phyloP scores from a whole-genome alignment of 1,284 basidiomycete species.

The Fereydounia khargensis region DNA sequence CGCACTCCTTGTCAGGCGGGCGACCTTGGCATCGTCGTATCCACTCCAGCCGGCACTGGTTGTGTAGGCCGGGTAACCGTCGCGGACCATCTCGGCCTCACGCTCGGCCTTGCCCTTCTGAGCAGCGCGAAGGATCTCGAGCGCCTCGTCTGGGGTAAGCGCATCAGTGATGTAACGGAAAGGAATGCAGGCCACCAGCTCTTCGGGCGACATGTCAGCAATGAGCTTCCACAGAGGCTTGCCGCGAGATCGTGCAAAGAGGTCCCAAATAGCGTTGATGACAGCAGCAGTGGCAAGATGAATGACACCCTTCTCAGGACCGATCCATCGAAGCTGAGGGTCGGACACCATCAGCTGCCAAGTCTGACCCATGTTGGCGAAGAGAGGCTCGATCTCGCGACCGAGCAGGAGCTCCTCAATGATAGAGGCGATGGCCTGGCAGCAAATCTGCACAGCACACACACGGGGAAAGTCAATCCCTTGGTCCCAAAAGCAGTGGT shows the following conservation, averaged over 20 bases:
- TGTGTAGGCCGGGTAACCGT: constrained; percentile 88
- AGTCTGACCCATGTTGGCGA: constrained; percentile 70
- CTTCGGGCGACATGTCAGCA: constrained; percentile 76
- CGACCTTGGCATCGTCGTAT: constrained; percentile 88
- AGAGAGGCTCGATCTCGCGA: constrained; percentile 78
- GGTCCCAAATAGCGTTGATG: constrained; percentile 67
- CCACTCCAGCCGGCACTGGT: constrained; percentile 73
- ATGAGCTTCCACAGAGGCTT: constrained; percentile 85
- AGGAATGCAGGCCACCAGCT: constrained; percentile 76
- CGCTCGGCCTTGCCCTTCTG: constrained; percentile 71
- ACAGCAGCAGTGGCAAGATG: constrained; percentile 78
- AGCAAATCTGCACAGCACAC: constrained; percentile 63
- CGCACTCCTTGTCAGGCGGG: constrained; percentile 78
- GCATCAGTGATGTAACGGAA: constrained; percentile 88
- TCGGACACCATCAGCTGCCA: constrained; percentile 37
- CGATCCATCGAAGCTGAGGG: constrained; percentile 57
- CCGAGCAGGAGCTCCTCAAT: constrained; percentile 74
- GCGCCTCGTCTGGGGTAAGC: constrained; percentile 83
- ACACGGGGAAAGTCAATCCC: no score
- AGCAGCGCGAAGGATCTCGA: constrained; percentile 75
- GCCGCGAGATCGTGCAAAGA: constrained; percentile 72
- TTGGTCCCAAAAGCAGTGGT: not conserved
- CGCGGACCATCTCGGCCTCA: constrained; percentile 26
- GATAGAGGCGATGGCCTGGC: constrained; percentile 32
- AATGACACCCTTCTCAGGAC: constrained; percentile 82